Conservation (phyloP, 768 basidiomycete species). For the Epithele typhae region DNA sequence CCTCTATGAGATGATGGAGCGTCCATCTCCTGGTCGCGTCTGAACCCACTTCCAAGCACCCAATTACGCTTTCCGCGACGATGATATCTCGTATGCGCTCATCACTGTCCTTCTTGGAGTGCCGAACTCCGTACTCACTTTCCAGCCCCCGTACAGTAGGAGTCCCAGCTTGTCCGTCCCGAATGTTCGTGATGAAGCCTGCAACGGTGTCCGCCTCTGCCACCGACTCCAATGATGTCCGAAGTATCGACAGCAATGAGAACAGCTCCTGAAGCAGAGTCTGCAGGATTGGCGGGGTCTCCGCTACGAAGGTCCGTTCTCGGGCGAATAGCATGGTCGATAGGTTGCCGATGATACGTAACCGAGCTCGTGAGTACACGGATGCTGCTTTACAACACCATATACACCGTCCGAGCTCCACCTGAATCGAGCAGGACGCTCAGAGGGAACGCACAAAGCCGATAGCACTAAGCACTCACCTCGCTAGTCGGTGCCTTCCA, state of each 20-base stretch:
- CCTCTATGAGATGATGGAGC: constrained; percentile 46
- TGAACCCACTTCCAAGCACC: constrained; percentile 47
- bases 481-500: constrained; percentile 53
- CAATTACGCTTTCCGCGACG: constrained; percentile 33
- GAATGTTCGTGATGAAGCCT: constrained; percentile 42
- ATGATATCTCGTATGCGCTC: constrained; percentile 45
- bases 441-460: neutral
- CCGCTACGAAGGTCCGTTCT: constrained; percentile 38
- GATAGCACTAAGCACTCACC: constrained; percentile 39
- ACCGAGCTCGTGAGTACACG: constrained; percentile 38
- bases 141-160: constrained; percentile 43
- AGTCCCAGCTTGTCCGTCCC: constrained; percentile 43
- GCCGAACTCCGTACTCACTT: constrained; percentile 43
- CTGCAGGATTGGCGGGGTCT: constrained; percentile 44
- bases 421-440: constrained; percentile 17
- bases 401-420: constrained; percentile 53
- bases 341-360: constrained; percentile 47
- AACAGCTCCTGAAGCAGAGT: constrained; percentile 51
- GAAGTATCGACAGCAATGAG: constrained; percentile 41
- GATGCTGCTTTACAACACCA: constrained; percentile 70
- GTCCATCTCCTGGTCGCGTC: constrained; percentile 46
- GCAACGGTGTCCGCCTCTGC: constrained; percentile 34
- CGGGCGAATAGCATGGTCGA: constrained; percentile 40
- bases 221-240: constrained; percentile 16
- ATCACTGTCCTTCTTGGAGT: constrained; percentile 28